These are phyloP conservation scores for Pisolithus tinctorius DNA, from an alignment of 768 basidiomycete species.

Conservation along the genomic window DNA sequence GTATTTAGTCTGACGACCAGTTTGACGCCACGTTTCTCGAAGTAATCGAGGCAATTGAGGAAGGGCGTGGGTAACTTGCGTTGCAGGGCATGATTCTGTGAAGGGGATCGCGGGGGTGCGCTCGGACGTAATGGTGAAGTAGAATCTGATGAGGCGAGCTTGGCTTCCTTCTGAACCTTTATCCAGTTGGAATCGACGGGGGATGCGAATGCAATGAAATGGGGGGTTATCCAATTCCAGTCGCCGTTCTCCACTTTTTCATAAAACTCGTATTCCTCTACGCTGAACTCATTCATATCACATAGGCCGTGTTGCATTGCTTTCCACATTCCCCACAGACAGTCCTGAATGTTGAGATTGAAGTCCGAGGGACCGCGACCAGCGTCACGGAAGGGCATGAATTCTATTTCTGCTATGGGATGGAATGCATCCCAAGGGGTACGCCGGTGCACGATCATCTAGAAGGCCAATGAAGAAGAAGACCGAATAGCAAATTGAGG, in stretches of 20 bases:
- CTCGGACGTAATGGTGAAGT: constrained; percentile 24
- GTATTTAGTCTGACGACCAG: constrained; percentile 93
- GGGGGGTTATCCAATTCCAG: constrained; percentile 92
- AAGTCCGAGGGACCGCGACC: constrained; percentile 90
- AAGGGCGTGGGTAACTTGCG: constrained; percentile 76
- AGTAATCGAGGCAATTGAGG: constrained; percentile 89
- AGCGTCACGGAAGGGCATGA: constrained; percentile 95
- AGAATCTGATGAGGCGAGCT: constrained; percentile 27
- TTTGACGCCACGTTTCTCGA: constrained; percentile 80
- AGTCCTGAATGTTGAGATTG: constrained; percentile 89
- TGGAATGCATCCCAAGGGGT: constrained; percentile 94
- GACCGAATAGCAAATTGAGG: constrained; percentile 1
- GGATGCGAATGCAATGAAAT: constrained; percentile 91
- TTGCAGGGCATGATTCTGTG: constrained; percentile 54
- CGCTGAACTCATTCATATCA: constrained; percentile 91
- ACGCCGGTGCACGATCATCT: constrained; percentile 91
- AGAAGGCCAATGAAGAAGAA: constrained; percentile 16
- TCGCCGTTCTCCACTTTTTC: constrained; percentile 95
- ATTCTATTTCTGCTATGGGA: constrained; percentile 86
- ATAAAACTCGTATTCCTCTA: constrained; percentile 89
- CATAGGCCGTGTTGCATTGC: constrained; percentile 87
- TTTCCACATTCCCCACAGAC: constrained; percentile 83
- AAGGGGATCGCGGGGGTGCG: constrained; percentile 18
- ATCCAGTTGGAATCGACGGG: constrained; percentile 80
- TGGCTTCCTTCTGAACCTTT: constrained; percentile 65